Evolutionary conservation across 2,329 filamentous ascomycete species (phyloP).

Genomic region (Cladosporium halotolerans): DNA sequence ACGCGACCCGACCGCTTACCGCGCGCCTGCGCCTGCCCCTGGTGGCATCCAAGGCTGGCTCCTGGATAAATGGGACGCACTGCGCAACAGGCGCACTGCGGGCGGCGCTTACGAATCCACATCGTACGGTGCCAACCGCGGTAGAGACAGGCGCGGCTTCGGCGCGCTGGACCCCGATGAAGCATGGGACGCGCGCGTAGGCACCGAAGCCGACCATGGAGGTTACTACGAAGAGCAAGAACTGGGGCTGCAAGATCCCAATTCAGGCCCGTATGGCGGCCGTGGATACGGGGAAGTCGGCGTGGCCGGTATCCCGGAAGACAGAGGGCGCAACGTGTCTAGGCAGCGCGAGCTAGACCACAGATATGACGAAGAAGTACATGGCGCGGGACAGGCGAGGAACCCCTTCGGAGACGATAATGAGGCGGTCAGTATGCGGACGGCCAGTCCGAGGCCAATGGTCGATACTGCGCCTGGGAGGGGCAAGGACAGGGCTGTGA

Average conservation of each 20-base stretch:
- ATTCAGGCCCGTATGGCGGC: slow-evolving; percentile 35
- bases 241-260: slow-evolving; percentile 50
- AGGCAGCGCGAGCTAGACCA: slow-evolving; percentile 42
- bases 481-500: slow-evolving; percentile 32
- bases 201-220: slow-evolving; percentile 57
- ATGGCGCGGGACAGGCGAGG: slow-evolving; percentile 25
- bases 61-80: slow-evolving; percentile 55
- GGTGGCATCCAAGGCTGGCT: slow-evolving; percentile 68
- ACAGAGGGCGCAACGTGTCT: slow-evolving; percentile 42
- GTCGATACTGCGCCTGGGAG: slow-evolving; percentile 46
- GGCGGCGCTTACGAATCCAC: slow-evolving; percentile 44
- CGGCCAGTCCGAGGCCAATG: slow-evolving; percentile 69
- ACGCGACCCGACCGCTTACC: slow-evolving; percentile 27
- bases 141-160: slow-evolving; percentile 41
- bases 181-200: slow-evolving; percentile 77
- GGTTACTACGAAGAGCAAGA: slow-evolving; percentile 74
- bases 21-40: slow-evolving; percentile 49
- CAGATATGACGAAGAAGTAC: slow-evolving; percentile 43
- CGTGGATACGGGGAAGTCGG: slow-evolving; percentile 30
- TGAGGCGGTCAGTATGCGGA: slow-evolving; percentile 56
- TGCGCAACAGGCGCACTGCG: slow-evolving; percentile 61
- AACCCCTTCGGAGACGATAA: slow-evolving; percentile 70
- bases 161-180: slow-evolving; percentile 73
- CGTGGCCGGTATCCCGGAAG: slow-evolving; percentile 30
- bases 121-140: slow-evolving; percentile 24